Conservation (phyloP, 495 filamentous ascomycete species). For the Cenococcum geophilum region DNA sequence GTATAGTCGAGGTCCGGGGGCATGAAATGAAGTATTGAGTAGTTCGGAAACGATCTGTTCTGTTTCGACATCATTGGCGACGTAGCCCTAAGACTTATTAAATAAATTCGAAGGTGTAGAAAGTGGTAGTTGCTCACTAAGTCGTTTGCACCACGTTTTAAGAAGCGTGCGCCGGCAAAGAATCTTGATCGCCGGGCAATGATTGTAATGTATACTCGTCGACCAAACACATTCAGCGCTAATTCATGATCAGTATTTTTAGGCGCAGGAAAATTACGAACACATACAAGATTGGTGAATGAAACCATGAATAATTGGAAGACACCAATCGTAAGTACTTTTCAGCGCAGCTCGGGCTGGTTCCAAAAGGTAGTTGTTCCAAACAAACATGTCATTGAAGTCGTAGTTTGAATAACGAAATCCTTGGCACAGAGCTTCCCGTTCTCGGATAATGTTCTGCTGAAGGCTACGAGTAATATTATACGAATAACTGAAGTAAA, state of each 20-base stretch:
- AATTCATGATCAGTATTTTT: too few species aligned
- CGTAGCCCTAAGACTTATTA: constrained; percentile 55
- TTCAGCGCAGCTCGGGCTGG: constrained; percentile 66
- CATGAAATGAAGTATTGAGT: constrained; percentile 90
- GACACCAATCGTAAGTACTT: constrained; percentile 88
- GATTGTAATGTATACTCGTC: constrained; percentile 82
- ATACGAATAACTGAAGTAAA: constrained; percentile 99
- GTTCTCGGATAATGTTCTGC: constrained; percentile 81
- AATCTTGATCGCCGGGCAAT: constrained; percentile 87
- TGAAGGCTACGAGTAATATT: constrained; percentile 91
- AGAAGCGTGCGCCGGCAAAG: constrained; percentile 89
- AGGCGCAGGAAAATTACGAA: too few species aligned
- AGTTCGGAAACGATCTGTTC: constrained; percentile 97
- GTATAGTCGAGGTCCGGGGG: constrained; percentile 76
- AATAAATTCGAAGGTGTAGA: too few species aligned
- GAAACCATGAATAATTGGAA: constrained; percentile 93
- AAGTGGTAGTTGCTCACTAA: constrained; percentile 32
- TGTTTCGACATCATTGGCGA: constrained; percentile 98
- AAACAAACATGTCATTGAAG: constrained; percentile 93
- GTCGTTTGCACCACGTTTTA: constrained; percentile 94
- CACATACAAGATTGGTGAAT: constrained; percentile 60
- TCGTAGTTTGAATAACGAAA: constrained; percentile 51
- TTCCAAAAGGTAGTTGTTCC: constrained; percentile 84
- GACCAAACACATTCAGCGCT: constrained; percentile 46
- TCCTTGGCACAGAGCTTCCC: constrained; percentile 61